A percentile compares a stretch with the other conserved stretches of the same genome.
Conservation (phyloP, 805 yeast genomes). For the Yamadazyma akitaensis region DNA sequence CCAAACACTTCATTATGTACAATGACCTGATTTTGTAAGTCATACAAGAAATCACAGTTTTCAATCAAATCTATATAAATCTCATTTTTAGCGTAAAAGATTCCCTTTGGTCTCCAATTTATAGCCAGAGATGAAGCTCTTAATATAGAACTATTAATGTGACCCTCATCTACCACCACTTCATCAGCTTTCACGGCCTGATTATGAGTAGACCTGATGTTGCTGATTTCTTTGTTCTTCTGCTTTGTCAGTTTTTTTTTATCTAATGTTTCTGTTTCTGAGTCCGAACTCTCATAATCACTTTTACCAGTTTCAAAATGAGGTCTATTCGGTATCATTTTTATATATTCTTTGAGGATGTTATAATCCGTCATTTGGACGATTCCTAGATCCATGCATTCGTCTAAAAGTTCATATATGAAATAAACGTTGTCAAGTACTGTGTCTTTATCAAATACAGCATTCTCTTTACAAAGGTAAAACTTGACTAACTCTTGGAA, state of each 20-base stretch:
- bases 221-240: constrained; percentile 10
- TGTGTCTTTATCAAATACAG: constrained; percentile 49
- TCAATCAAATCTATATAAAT: constrained; percentile 42
- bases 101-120: constrained; percentile 46
- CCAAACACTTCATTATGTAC: constrained; percentile 35
- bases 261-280: constrained; percentile 8
- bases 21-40: constrained; percentile 25
- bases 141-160: constrained; percentile 65
- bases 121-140: constrained; percentile 66
- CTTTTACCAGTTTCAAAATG: constrained; percentile 9
- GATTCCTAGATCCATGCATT: constrained; percentile 85
- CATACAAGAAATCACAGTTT: constrained; percentile 34
- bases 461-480: constrained; percentile 21
- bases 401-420: constrained; percentile 81
- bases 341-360: constrained; percentile 73
- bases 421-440: constrained; percentile 71
- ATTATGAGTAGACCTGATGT: constrained; percentile 37
- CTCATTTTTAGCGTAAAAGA: constrained; percentile 43
- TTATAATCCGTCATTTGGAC: constrained; percentile 81
- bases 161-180: constrained; percentile 19
- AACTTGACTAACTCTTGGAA: constrained; percentile 27
- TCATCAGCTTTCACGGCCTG: constrained; percentile 34
- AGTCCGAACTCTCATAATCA: constrained; percentile 2
- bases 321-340: constrained; percentile 43
- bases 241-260: constrained; percentile 4